Base-by-base conservation (phyloP, 805 yeast genomes). In the Yarrowia sp. region DNA sequence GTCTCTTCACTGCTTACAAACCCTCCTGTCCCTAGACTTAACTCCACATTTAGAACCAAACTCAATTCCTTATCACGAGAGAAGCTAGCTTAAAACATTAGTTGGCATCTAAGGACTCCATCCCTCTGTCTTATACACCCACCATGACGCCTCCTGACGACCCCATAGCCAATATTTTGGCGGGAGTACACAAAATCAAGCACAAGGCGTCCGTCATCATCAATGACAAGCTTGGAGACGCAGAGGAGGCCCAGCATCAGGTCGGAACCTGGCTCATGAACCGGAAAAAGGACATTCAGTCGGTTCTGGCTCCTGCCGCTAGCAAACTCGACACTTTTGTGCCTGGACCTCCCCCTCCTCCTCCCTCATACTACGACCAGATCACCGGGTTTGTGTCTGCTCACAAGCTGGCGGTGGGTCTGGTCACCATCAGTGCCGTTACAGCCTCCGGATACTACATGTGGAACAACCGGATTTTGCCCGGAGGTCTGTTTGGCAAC, bases 281-380 rank as follows among this genome's bases (percentile, higher is more conserved):
- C 45, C 45, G 67, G 15, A 63, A 63, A n/a, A 63, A 48, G 56
- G 67, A 63, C 16, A 22, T 63, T 15, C 48, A 48, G 46, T 46
- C 56, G 8, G 67, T 63, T 15, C 38, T 38, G 46, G 22, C 38
- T 3, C 67, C 56, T 15, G 52, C 50, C 16, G 32, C 7, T 26
- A 26, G 32, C 32, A 59, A 59, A 9, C 52, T 59, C n/a, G 65
- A 56, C n/a, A 19, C 15, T n/a, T 14, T 59, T 11, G 63, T 22
- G 50, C 56, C 45, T 14, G 69, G 72, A 3, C 74, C 77, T 19
- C 75, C 75, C 12, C 72, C 76, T 16, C 76, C 79, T 9, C 74
- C 77, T 0, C 69, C 70, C 3, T 16, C 74, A 3, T 15, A 69
- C 40, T 61, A 58, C 64, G 71, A 70, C 26, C 59, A 69, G 11